Evolutionary conservation across 2,329 filamentous ascomycete species (phyloP), one percentile per base, ranked within the genome.

Genomic region (Arthroderma uncinatum): DNA sequence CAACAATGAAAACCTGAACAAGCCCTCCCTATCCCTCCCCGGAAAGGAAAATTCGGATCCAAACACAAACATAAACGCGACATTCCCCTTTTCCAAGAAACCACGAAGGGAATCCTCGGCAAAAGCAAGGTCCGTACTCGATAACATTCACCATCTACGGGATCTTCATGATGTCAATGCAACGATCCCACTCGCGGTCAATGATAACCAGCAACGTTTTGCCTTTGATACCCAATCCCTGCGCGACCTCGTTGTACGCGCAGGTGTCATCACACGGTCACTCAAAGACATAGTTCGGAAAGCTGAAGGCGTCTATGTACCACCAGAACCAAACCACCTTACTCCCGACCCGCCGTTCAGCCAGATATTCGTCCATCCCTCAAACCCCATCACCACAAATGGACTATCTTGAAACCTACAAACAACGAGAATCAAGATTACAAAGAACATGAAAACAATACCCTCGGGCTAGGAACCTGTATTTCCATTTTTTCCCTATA

Each of bases 151-250:
- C 30, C 48, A 55, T 16, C 54, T 58, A 16, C 48, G 59, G 37
- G 57, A 55, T 16, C 23, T 42, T 12, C 54, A 52, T 10, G 47
- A 56, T 25, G 50, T 16, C 10, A 56, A 47, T 16, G 36, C 54
- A n/a, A 39, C 50, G 9, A 34, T 33, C 16, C n/a, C 53, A 14
- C 57, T 37, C 14, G 14, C 44, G 2, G 10, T 16, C 40, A 23
- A 21, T 25, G 58, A 60, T 28, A 56, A 37, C 63, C 70, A 16
- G 70, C 64, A 70, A 55, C 85, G 84, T 63, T 77, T 85, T n/a
- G 80, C 81, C 0, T 85, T 85, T 64, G 82, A 85, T 64, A 85
- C 82, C 1, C 79, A 79, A 25, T 84, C 82, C 44, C 74, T 85
- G 12, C 76, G 78, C 62, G 79, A 83, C 64, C 80, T 85, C 57